These are phyloP conservation scores for Fusarium bactridioides DNA, from an alignment of 2,329 filamentous ascomycete species.

Conservation along the genomic window DNA sequence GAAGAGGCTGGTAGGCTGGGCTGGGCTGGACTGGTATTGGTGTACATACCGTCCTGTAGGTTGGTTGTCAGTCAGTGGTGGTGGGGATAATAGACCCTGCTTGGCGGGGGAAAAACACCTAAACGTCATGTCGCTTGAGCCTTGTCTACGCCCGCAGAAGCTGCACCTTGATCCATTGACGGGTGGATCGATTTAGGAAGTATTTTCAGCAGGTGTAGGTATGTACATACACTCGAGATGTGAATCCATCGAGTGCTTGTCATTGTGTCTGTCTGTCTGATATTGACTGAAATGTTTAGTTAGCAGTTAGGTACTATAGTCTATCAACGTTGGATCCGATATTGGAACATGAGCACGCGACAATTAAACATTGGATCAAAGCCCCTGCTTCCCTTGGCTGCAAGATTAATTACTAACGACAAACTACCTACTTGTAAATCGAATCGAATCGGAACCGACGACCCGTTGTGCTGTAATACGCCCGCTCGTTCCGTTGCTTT, in stretches of 20 bases:
- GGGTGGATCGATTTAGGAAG: conserved; percentile 10
- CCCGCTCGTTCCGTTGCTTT: conserved; percentile 26
- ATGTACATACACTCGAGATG: not conserved
- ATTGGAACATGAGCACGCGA: conserved; percentile 30
- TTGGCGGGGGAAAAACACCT: conserved; percentile 13
- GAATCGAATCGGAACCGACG: conserved; percentile 21
- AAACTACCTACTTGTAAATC: not conserved
- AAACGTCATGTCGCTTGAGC: conserved; percentile 30
- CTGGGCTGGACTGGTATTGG: not conserved
- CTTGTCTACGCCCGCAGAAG: conserved; percentile 35
- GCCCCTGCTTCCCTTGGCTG: not conserved
- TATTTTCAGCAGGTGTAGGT: not conserved
- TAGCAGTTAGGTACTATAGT: not conserved
- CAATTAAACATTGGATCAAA: conserved; percentile 18
- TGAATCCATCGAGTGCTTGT: not conserved
- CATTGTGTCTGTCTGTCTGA: not conserved
- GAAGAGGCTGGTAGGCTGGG: not conserved
- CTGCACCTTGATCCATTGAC: conserved; percentile 37
- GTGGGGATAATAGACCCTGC: conserved; percentile 21
- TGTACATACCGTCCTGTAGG: not conserved
- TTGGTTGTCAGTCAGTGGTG: not conserved
- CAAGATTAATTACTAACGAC: conserved; percentile 2
- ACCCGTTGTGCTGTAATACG: conserved; percentile 16
- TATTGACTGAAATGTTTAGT: not conserved
- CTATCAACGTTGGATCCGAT: not conserved